phyloP scores from a whole-genome alignment of 129 eudicot species.

The sunflower (Helianthus annuus) region DNA sequence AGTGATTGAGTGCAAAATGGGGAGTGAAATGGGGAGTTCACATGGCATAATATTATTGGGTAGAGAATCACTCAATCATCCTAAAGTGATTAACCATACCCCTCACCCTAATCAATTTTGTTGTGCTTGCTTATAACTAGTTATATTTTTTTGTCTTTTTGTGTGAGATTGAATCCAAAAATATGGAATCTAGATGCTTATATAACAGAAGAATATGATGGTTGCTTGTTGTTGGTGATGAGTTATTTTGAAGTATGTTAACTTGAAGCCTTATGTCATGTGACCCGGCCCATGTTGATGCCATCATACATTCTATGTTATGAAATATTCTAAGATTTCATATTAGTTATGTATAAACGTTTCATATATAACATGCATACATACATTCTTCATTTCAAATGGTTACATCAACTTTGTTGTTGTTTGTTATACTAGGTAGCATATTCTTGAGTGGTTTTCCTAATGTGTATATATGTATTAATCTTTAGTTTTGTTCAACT shows the following conservation, averaged over 20 bases:
- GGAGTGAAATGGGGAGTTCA: too few relatives aligned
- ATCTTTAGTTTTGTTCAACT: too few relatives aligned
- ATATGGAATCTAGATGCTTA: constrained; percentile 22
- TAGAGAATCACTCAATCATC: too few relatives aligned
- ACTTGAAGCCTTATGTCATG: constrained; percentile 25
- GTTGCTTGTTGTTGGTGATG: constrained; percentile 27
- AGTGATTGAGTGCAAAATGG: too few relatives aligned
- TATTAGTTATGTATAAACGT: too few relatives aligned
- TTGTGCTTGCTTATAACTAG: too few relatives aligned
- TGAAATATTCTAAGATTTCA: too few relatives aligned
- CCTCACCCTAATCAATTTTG: too few relatives aligned
- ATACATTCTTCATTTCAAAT: constrained; percentile 2
- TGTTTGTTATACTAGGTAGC: constrained; percentile 5
- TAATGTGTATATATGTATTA: background rate
- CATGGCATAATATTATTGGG: too few relatives aligned
- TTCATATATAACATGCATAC: background rate
- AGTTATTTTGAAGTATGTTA: constrained; percentile 24
- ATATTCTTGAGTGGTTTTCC: constrained; percentile 10
- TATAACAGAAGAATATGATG: constrained; percentile 13
- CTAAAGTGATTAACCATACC: too few relatives aligned
- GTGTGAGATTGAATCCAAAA: background rate
- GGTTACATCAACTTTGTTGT: constrained; percentile 15
- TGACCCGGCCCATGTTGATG: constrained; percentile 24
- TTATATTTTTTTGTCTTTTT: background rate
- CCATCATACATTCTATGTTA: background rate